Base-by-base conservation (phyloP, 1,284 basidiomycete species). In the Heterobasidion occidentale region DNA sequence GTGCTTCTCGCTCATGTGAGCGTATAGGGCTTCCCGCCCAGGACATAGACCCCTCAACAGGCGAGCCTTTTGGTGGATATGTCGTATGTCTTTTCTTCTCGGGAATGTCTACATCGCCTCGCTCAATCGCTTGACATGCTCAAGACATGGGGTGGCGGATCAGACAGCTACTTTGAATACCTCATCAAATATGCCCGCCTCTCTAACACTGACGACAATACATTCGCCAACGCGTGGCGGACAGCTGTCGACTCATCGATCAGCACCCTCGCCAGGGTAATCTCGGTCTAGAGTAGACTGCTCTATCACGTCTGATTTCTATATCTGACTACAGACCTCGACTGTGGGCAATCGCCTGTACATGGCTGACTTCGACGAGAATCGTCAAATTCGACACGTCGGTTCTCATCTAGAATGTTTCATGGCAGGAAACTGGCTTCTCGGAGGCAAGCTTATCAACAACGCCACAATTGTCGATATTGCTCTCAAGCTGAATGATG, bases 121-220 rank as follows among this genome's bases (percentile, higher is more conserved):
- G 3, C n/a, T 42, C 12, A 9, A 14, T 9, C 14, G 45, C 14
- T 19, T 15, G 19, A 17, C 17, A 11, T 15, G 17, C 7, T 12
- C 19, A 36, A 88, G 85, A 77, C 80, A 1, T 87, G 86, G 84
- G 84, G 84, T 45, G 79, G 79, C 53, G 83, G 83, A 38, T 79
- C 80, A 0, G 78, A 88, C 66, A 87, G 84, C 57, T 90, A 84
- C 69, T 83, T 86, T 59, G 88, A 90, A 67, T 90, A 90, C 64
- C 74, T 89, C 51, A 81, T 88, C 74, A 90, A 90, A 66, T 85
- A 86, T 60, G 70, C 86, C 2, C 82, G 85, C 17, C 70, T 88
- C 11, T 80, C 79, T 20, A 86, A 85, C 67, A 84, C 80, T 15
- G 65, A 78, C 47, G 77, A 88, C 62, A 70, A 74, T 55, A 64